Percentiles rank a stretch among this genome's conserved stretches.
These are phyloP conservation scores for Glonium stellatum DNA, from an alignment of 495 filamentous ascomycete genomes.

Conservation along the genomic window DNA sequence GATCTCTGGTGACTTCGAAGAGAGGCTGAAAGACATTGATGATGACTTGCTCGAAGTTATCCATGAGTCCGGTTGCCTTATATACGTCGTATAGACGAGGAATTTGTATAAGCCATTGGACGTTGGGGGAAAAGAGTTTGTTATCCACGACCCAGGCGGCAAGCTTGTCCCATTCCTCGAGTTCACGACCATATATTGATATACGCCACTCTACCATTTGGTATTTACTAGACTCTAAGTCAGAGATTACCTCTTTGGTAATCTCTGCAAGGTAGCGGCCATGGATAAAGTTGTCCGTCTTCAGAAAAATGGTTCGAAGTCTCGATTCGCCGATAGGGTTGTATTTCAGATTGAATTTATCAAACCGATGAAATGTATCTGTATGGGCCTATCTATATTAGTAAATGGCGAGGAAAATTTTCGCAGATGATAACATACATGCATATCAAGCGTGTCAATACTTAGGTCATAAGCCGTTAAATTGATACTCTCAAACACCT, in stretches of 20 bases:
- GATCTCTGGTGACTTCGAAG: slow-evolving; percentile 89
- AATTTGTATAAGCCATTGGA: slow-evolving; percentile 94
- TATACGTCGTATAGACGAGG: slow-evolving; percentile 94
- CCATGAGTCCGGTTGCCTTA: slow-evolving; percentile 78
- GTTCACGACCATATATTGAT: slow-evolving; percentile 84
- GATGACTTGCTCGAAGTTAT: slow-evolving; percentile 83
- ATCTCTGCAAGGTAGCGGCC: slow-evolving; percentile 95
- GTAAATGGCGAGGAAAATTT: neutral
- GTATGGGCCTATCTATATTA: slow-evolving; percentile 67
- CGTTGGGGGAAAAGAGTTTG: slow-evolving; percentile 93
- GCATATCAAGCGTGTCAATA: slow-evolving; percentile 98
- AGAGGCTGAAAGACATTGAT: slow-evolving; percentile 88
- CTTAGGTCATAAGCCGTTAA: slow-evolving; percentile 95
- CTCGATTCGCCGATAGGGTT: slow-evolving; percentile 96
- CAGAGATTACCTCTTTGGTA: slow-evolving; percentile 95
- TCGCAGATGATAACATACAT: slow-evolving; percentile 50
- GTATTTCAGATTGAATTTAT: slow-evolving; percentile 99
- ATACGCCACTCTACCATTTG: slow-evolving; percentile 99
- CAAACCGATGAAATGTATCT: slow-evolving; percentile 96
- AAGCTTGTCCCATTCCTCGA: slow-evolving; percentile 96
- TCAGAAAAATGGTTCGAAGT: slow-evolving; percentile 90
- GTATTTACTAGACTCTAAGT: slow-evolving; percentile 97
- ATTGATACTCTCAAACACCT: slow-evolving; percentile 96
- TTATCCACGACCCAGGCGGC: slow-evolving; percentile 99
- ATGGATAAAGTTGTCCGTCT: slow-evolving; percentile 96